Percentiles rank a stretch among this genome's conserved stretches.
These are phyloP conservation scores for Gillenia trifoliata DNA, from an alignment of 306 rosid species.

Conservation along the genomic window DNA sequence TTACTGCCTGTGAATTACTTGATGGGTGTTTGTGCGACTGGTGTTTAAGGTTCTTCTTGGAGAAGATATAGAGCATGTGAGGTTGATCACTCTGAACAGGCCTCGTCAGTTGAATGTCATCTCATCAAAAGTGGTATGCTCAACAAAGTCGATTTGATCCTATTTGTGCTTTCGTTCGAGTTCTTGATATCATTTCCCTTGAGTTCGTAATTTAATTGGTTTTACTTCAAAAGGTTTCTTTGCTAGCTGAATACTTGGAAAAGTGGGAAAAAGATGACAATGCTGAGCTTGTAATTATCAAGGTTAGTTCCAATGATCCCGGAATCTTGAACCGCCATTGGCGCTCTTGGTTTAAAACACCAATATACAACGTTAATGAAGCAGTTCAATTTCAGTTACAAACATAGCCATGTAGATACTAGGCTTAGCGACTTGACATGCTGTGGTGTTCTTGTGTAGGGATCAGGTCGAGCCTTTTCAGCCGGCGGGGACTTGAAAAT, in stretches of 20 bases:
- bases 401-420: not conserved
- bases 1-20: not conserved
- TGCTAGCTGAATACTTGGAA: slow-evolving; percentile 69
- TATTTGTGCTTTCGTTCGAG: not conserved
- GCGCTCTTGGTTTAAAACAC: not conserved
- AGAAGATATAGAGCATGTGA: slow-evolving; percentile 67
- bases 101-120: slow-evolving; percentile 86
- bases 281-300: slow-evolving; percentile 68
- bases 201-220: not conserved
- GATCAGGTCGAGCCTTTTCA: slow-evolving; percentile 85
- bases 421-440: not conserved
- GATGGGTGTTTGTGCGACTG: slow-evolving; percentile 15
- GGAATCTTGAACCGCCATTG: not conserved
- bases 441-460: slow-evolving; percentile 36
- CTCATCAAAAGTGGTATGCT: slow-evolving; percentile 60
- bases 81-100: slow-evolving; percentile 72
- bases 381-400: not conserved
- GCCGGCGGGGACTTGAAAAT: slow-evolving; percentile 95
- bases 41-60: slow-evolving; percentile 63
- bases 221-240: slow-evolving; percentile 51
- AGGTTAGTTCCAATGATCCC: slow-evolving; percentile 45
- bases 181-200: not conserved
- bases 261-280: slow-evolving; percentile 82
- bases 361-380: too few relatives aligned
- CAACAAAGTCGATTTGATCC: not conserved